Conservation (phyloP, 2,329 filamentous ascomycete species). For the Gnomoniopsis smithogilvyi region DNA sequence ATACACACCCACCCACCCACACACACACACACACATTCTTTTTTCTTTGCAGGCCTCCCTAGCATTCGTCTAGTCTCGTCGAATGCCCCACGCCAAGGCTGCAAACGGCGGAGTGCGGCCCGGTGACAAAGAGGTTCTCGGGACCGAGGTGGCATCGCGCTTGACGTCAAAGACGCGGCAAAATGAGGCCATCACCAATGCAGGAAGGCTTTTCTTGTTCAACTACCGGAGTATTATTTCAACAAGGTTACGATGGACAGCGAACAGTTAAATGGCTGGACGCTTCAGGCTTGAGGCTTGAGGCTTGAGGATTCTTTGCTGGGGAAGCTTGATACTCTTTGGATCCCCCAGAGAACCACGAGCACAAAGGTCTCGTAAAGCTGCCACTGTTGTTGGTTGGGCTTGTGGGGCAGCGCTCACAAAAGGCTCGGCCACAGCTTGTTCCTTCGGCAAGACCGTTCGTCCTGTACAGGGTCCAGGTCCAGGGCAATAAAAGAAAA, state of each 20-base stretch:
- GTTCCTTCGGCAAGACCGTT: too few relatives aligned
- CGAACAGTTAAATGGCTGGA: not conserved
- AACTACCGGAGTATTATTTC: not conserved
- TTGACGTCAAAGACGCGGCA: conserved; percentile 1
- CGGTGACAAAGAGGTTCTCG: not conserved
- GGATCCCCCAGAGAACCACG: too few relatives aligned
- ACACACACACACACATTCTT: too few relatives aligned
- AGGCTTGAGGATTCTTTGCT: not conserved
- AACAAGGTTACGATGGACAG: not conserved
- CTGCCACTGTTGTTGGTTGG: too few relatives aligned
- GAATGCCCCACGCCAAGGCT: not conserved
- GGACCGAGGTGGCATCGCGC: not conserved
- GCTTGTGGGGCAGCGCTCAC: too few relatives aligned
- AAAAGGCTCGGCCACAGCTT: too few relatives aligned
- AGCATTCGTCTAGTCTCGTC: not conserved
- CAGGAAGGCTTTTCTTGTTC: not conserved
- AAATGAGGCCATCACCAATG: not conserved
- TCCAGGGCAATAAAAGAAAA: too few relatives aligned
- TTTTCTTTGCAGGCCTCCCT: too few relatives aligned
- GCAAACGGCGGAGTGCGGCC: not conserved
- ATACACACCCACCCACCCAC: too few relatives aligned
- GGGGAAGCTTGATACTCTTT: not conserved
- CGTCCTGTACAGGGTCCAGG: too few relatives aligned
- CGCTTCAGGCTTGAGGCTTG: not conserved
- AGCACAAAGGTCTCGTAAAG: too few relatives aligned